These are phyloP conservation scores for Spinacia oleracea DNA, from an alignment of 179 eudicot genomes.

Conservation along the genomic window DNA sequence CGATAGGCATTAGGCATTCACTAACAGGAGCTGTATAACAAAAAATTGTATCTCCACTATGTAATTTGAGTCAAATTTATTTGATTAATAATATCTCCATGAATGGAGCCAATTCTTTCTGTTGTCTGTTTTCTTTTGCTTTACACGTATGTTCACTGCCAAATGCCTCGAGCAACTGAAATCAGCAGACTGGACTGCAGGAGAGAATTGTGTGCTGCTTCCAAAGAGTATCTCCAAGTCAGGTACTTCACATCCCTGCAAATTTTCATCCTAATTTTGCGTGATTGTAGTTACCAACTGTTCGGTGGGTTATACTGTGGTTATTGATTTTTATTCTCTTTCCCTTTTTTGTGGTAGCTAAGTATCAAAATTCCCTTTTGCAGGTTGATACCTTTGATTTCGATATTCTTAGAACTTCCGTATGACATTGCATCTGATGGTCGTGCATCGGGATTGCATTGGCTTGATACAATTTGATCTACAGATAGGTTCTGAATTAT, in stretches of 20 bases:
- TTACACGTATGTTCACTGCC: constrained; percentile 4
- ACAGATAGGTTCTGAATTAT: too few species aligned
- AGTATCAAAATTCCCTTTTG: constrained; percentile 3
- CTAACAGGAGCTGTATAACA: constrained; percentile 31
- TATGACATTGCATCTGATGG: background rate
- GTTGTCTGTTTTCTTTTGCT: background rate
- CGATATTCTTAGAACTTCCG: background rate
- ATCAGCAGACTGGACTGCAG: background rate
- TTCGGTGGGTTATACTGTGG: background rate
- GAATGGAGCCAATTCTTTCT: constrained; percentile 4
- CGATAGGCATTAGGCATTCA: constrained; percentile 24
- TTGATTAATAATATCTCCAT: constrained; percentile 11
- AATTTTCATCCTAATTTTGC: background rate
- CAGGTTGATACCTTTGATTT: constrained; percentile 8
- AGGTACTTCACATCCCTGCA: constrained; percentile 11
- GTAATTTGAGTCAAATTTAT: constrained; percentile 27
- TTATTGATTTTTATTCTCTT: background rate
- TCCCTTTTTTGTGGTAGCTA: background rate
- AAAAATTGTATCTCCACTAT: constrained; percentile 29
- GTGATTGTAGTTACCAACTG: background rate
- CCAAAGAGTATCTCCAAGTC: background rate
- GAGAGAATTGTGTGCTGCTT: constrained; percentile 11
- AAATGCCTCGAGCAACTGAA: background rate
- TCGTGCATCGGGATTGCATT: background rate
- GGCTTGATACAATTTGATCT: background rate